These are phyloP conservation scores for Neurospora intermedia DNA, from an alignment of 495 filamentous ascomycete genomes.

Conservation along the genomic window DNA sequence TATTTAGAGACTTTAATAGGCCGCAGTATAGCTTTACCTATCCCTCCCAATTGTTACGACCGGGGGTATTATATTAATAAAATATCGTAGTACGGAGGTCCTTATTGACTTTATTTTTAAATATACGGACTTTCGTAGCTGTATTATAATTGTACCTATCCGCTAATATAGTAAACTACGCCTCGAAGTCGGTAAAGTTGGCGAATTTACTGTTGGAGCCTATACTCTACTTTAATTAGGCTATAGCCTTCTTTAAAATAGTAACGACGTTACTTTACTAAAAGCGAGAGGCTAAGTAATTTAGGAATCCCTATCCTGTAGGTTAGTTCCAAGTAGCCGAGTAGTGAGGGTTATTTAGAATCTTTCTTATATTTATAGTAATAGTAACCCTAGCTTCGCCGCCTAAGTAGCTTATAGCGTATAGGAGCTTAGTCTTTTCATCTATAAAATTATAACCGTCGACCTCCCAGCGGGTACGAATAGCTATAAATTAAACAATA, in stretches of 20 bases:
- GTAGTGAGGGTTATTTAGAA: not conserved
- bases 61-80: no score
- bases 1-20: no score
- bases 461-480: not conserved
- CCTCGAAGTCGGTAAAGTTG: not conserved
- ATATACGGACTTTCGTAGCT: no score
- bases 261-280: not conserved
- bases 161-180: no score
- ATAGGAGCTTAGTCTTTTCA: not conserved
- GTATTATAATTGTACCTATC: no score
- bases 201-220: not conserved
- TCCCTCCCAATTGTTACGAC: no score
- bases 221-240: not conserved
- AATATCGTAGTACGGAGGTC: no score
- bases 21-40: no score
- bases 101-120: no score
- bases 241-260: not conserved
- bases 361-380: not conserved
- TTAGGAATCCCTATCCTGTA: not conserved
- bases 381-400: not conserved
- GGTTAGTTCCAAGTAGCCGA: not conserved
- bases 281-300: not conserved
- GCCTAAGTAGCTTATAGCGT: not conserved
- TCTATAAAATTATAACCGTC: not conserved
- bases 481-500: not conserved